These are phyloP conservation scores for Xylariaceae sp. DNA, from an alignment of 2,329 filamentous ascomycete genomes.

Conservation along the genomic window DNA sequence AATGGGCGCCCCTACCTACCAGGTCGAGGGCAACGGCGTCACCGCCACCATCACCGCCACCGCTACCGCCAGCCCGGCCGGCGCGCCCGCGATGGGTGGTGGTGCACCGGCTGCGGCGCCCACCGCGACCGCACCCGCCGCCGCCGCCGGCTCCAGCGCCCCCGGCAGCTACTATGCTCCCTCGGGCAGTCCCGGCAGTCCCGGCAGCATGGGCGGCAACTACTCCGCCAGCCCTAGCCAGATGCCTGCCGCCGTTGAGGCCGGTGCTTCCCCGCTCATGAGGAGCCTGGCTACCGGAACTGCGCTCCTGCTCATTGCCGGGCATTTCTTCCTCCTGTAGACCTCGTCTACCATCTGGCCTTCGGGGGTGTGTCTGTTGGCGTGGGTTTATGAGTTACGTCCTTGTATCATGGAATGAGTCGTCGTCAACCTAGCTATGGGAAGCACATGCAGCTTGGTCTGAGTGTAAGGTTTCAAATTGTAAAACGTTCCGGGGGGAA, in stretches of 20 bases:
- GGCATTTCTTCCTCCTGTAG: slow-evolving; percentile 21
- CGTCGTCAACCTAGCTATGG: no score
- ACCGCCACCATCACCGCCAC: slow-evolving; percentile 20
- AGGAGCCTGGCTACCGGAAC: slow-evolving; percentile 19
- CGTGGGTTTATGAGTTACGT: slow-evolving; percentile 15
- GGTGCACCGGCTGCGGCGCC: slow-evolving; percentile 3
- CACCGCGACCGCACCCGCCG: slow-evolving; percentile 1
- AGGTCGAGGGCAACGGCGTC: slow-evolving; percentile 29
- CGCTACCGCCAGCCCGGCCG: slow-evolving; percentile 10
- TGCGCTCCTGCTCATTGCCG: slow-evolving; percentile 20
- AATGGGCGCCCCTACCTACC: slow-evolving; percentile 16
- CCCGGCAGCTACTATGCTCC: not conserved
- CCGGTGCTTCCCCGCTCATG: slow-evolving; percentile 20
- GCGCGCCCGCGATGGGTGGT: slow-evolving; percentile 4
- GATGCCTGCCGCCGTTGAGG: slow-evolving; percentile 12
- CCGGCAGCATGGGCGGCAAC: not conserved
- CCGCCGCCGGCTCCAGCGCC: not conserved
- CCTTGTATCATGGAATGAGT: no score
- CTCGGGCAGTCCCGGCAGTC: slow-evolving; percentile 1
- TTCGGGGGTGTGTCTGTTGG: slow-evolving; percentile 8
- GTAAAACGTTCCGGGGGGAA: no score
- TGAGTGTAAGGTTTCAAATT: no score
- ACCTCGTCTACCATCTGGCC: slow-evolving; percentile 4
- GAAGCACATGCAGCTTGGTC: no score
- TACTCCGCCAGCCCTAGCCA: slow-evolving; percentile 6